phyloP scores from a whole-genome alignment of 768 basidiomycete genomes.

The Suillus clintonianus region DNA sequence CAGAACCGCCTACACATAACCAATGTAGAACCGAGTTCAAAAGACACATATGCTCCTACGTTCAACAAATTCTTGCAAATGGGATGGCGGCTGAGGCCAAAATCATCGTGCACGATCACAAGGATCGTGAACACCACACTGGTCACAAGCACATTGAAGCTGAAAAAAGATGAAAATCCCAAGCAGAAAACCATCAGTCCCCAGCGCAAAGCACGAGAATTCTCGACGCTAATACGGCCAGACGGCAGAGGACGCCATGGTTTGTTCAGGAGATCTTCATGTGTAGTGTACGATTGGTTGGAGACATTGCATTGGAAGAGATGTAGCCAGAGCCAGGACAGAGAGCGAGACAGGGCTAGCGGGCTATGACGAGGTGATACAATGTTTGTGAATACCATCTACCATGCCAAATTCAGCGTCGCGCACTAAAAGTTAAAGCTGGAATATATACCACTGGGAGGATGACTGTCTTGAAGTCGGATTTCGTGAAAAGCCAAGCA shows the following conservation, averaged over 20 bases:
- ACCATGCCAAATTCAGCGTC: too few relatives aligned
- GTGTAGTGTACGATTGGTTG: slow-evolving; percentile 43
- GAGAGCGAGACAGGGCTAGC: slow-evolving; percentile 29
- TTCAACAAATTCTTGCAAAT: slow-evolving; percentile 39
- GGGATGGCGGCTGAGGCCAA: slow-evolving; percentile 38
- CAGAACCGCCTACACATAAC: slow-evolving; percentile 21
- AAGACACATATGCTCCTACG: slow-evolving; percentile 37
- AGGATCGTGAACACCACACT: slow-evolving; percentile 34
- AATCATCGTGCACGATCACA: slow-evolving; percentile 39
- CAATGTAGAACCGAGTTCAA: slow-evolving; percentile 38
- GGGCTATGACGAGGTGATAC: slow-evolving; percentile 33
- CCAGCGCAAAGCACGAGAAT: slow-evolving; percentile 40
- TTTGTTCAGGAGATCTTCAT: slow-evolving; percentile 48
- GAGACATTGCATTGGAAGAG: slow-evolving; percentile 43
- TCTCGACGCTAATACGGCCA: slow-evolving; percentile 37
- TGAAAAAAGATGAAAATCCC: slow-evolving; percentile 33
- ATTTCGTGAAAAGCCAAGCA: slow-evolving; percentile 44
- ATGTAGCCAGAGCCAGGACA: slow-evolving; percentile 47
- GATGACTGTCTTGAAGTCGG: slow-evolving; percentile 47
- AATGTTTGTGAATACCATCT: slow-evolving; percentile 24
- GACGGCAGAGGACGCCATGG: slow-evolving; percentile 46
- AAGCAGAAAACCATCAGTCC: slow-evolving; percentile 35
- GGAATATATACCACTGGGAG: slow-evolving; percentile 43
- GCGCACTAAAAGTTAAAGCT: too few relatives aligned
- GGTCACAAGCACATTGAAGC: slow-evolving; percentile 15